phyloP scores from a whole-genome alignment of 2,329 filamentous ascomycete genomes.

The Magnaporthales sp. region DNA sequence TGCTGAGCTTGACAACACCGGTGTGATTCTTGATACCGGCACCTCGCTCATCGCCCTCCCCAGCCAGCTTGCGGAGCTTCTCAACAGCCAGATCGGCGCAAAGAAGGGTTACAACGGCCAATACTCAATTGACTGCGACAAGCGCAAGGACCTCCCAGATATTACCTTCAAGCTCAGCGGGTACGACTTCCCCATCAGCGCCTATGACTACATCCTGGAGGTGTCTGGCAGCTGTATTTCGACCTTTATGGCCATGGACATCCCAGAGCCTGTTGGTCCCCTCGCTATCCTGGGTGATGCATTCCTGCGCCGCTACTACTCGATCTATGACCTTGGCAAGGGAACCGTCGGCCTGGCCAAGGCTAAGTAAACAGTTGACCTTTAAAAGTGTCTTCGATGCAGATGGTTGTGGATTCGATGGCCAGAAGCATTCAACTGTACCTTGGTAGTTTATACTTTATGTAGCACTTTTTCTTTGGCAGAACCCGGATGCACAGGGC shows the following conservation, averaged over 20 bases:
- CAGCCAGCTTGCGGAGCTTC: conserved; percentile 80
- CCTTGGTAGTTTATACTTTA: not conserved
- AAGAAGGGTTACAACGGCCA: conserved; percentile 98
- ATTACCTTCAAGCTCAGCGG: conserved; percentile 85
- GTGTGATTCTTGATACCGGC: conserved; percentile 95
- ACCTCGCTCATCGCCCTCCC: conserved; percentile 96
- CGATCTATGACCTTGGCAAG: conserved; percentile 90
- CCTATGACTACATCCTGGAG: conserved; percentile 93
- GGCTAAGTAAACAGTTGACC: conserved; percentile 45
- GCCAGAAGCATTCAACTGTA: not conserved
- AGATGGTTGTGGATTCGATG: not conserved
- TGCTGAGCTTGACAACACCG: conserved; percentile 87
- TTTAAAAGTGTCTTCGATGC: not conserved
- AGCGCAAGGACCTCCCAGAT: conserved; percentile 77
- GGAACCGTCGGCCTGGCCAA: conserved; percentile 81
- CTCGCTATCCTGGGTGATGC: conserved; percentile 91
- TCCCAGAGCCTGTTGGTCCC: conserved; percentile 79
- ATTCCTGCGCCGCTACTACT: conserved; percentile 82
- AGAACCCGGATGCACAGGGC: not conserved
- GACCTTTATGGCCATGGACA: conserved; percentile 94
- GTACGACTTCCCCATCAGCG: conserved; percentile 82
- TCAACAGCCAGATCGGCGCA: conserved; percentile 96
- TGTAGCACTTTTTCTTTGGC: not conserved
- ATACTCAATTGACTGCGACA: conserved; percentile 85
- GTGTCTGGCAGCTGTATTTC: conserved; percentile 94